A percentile compares a stretch with the other conserved stretches of the same genome.
Conservation (phyloP, 2,329 filamentous ascomycete species). For the Dactylella cylindrospora region DNA sequence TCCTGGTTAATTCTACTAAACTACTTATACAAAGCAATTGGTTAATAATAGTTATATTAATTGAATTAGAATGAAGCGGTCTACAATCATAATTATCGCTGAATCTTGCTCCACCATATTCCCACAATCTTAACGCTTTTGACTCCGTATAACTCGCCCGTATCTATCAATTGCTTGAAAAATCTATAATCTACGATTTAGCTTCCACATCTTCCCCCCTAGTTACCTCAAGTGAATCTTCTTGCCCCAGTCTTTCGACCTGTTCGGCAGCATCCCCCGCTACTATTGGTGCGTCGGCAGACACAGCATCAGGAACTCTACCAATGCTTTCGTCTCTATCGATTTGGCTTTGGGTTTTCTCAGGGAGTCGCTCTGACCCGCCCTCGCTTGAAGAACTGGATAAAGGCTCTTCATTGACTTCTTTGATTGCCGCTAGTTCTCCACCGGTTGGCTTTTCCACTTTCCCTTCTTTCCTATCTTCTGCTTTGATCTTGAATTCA, state of each 20-base stretch:
- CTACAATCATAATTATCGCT: too few species aligned
- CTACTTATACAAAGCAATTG: too few species aligned
- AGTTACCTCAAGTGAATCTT: background rate
- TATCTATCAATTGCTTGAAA: too few species aligned
- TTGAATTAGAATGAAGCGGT: too few species aligned
- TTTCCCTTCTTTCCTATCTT: conserved; percentile 19
- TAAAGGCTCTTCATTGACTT: conserved; percentile 1
- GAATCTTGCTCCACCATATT: too few species aligned
- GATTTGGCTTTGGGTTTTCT: conserved; percentile 31
- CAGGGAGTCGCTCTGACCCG: background rate
- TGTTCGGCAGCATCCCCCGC: conserved; percentile 19
- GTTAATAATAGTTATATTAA: too few species aligned
- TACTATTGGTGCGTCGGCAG: conserved; percentile 11
- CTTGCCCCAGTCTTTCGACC: conserved; percentile 18
- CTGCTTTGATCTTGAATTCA: conserved; percentile 24
- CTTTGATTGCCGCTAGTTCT: background rate
- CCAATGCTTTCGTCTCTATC: conserved; percentile 27
- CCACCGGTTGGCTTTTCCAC: background rate
- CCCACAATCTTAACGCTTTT: too few species aligned
- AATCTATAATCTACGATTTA: too few species aligned
- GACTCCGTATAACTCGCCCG: too few species aligned
- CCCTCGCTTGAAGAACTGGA: conserved; percentile 11
- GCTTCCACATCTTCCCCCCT: background rate
- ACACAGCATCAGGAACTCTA: conserved; percentile 20
- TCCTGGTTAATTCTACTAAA: too few species aligned